Base-by-base conservation (phyloP, 208 protist species). In the Leptomonas pyrrhocoris region DNA sequence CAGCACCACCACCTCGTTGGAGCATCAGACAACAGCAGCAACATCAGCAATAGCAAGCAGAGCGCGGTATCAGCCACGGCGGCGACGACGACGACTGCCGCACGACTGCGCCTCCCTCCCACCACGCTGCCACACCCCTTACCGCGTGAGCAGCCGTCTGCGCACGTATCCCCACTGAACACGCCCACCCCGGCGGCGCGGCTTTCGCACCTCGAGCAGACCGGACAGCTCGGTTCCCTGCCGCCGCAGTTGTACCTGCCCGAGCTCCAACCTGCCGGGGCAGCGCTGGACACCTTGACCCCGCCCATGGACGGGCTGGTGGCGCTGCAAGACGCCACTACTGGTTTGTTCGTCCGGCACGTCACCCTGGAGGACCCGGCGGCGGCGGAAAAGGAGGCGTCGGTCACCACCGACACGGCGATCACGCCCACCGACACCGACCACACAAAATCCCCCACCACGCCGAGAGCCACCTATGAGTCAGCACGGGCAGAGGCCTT, bases 261-360 rank as follows among this genome's bases (percentile, higher is more conserved):
- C 21, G 7, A 60, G 40, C 36, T 56, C 3, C 49, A 48, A 19
- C n/a, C 7, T 11, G n/a, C 27, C 13, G 23, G 40, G 49, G 57
- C 57, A 49, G 27, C 25, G 4, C 4, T 23, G 0, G 13, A 38
- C 23, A 21, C 43, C 2, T 16, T 13, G 7, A 16, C 16, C 18
- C 1, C 43, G 11, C 9, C 27, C 1, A 15, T n/a, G 48, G 42
- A 63, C 13, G 61, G 61, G 2, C 9, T 72, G 50, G 21, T 67
- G 7, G 58, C 63, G 4, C 72, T 77, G 36, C 72, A 71, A 23
- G 72, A 66, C 30, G 72, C 63, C 28, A 77, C 72, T 6, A 72
- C 72, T 1, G 64, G 72, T 2, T 43, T 77, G 8, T 53, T 77
- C 2, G 43, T 68, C n/a, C 72, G 64, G 12, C 65, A 77, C 58